Conservation (phyloP, 1,284 basidiomycete species). For the Hortiboletus rubellus region DNA sequence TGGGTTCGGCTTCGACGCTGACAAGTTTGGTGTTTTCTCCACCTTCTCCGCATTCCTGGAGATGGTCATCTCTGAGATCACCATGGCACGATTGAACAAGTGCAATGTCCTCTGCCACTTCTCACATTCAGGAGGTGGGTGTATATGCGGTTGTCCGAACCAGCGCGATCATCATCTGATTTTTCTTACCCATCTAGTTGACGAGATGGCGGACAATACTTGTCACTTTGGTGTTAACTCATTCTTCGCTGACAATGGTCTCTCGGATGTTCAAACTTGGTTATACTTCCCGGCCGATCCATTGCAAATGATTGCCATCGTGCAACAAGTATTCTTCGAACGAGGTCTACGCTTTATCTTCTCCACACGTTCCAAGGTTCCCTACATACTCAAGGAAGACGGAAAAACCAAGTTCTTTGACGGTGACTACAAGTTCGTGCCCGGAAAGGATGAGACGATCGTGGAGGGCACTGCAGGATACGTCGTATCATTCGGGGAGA, state of each 20-base stretch:
- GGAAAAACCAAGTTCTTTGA: conserved; percentile 67
- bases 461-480: conserved; percentile 70
- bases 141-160: conserved; percentile 19
- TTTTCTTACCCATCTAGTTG: conserved; percentile 41
- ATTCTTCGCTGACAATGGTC: conserved; percentile 84
- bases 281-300: conserved; percentile 86
- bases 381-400: conserved; percentile 79
- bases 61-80: conserved; percentile 84
- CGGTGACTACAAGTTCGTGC: conserved; percentile 72
- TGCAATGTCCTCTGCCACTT: conserved; percentile 86
- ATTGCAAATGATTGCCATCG: conserved; percentile 75
- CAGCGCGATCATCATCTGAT: background rate
- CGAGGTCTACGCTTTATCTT: conserved; percentile 80
- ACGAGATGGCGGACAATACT: conserved; percentile 85
- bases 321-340: conserved; percentile 78
- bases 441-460: conserved; percentile 80
- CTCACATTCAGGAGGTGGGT: conserved; percentile 78
- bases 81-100: conserved; percentile 86
- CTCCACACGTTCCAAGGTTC: conserved; percentile 84
- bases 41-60: conserved; percentile 88
- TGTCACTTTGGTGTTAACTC: conserved; percentile 83
- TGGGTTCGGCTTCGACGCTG: conserved; percentile 75
- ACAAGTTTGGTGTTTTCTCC: conserved; percentile 80
- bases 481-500: conserved; percentile 79
- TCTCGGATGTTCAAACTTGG: conserved; percentile 72